A percentile compares a stretch with the other conserved stretches of the same genome.
These are phyloP conservation scores for Bjerkandera adusta DNA, from an alignment of 1,284 basidiomycete genomes.

Conservation along the genomic window DNA sequence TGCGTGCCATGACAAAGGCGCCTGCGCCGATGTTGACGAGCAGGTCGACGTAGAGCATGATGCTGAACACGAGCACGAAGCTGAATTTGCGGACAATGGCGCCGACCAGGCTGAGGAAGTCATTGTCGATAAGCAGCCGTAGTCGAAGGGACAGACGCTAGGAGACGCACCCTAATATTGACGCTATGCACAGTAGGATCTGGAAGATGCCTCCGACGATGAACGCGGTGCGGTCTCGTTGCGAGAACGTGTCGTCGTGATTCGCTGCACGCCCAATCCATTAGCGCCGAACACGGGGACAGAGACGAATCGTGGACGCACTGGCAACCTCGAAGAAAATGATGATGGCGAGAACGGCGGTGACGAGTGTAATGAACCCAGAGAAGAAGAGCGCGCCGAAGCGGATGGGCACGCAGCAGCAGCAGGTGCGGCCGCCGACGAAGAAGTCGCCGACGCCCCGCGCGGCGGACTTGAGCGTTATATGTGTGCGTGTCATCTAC, in stretches of 20 bases:
- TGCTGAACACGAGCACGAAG: conserved; percentile 33
- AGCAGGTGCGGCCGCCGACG: conserved; percentile 47
- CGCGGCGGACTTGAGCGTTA: background rate
- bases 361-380: conserved; percentile 47
- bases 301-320: conserved; percentile 31
- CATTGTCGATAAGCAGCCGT: conserved; percentile 6
- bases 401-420: conserved; percentile 64
- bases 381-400: conserved; percentile 56
- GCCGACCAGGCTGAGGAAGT: conserved; percentile 48
- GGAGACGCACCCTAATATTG: conserved; percentile 50
- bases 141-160: background rate
- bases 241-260: conserved; percentile 34
- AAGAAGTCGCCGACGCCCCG: conserved; percentile 30
- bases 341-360: conserved; percentile 47
- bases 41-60: conserved; percentile 56
- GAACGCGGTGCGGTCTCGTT: conserved; percentile 40
- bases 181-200: conserved; percentile 47
- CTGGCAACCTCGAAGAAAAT: conserved; percentile 60
- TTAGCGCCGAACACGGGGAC: background rate
- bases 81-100: conserved; percentile 56
- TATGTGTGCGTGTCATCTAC: too few relatives aligned
- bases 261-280: conserved; percentile 12
- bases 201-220: conserved; percentile 49
- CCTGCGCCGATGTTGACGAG: conserved; percentile 53
- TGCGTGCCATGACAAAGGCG: conserved; percentile 47